phyloP scores from a whole-genome alignment of 352 stramenopile species.

The Globisporangium canariense region DNA sequence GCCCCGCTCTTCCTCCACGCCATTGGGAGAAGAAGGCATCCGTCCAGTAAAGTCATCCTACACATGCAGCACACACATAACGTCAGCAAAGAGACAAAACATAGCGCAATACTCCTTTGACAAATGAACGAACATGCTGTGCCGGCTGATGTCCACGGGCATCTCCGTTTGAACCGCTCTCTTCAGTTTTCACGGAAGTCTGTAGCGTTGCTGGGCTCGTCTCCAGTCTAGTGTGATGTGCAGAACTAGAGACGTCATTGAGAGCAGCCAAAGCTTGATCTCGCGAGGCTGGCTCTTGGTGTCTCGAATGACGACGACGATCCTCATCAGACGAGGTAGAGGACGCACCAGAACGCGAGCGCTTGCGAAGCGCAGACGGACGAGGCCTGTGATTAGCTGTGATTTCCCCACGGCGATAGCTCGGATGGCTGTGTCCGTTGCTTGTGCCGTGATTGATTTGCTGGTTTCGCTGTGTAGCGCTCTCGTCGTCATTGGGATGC shows the following conservation, averaged over 20 bases:
- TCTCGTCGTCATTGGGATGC: background rate
- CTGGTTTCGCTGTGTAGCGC: background rate
- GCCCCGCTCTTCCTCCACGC: background rate
- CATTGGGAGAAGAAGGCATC: background rate
- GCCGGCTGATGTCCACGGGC: background rate
- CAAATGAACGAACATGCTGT: background rate
- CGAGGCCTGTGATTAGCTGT: no score
- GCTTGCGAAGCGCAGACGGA: background rate
- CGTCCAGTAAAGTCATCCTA: background rate
- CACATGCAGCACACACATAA: background rate
- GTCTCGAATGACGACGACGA: background rate
- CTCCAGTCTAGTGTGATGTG: background rate
- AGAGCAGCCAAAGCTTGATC: no score
- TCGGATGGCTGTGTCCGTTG: background rate
- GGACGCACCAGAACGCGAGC: conserved; percentile 1
- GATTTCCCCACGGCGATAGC: no score
- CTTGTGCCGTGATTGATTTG: background rate
- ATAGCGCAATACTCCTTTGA: background rate
- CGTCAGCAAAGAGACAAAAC: background rate
- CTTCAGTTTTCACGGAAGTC: conserved; percentile 1
- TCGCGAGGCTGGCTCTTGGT: background rate
- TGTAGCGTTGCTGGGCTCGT: background rate
- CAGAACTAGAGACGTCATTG: no score
- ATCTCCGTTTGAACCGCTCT: background rate
- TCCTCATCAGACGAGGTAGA: conserved; percentile 4